Evolutionary conservation across 2,329 filamentous ascomycete genomes (phyloP), one percentile per base, ranked within the genome.

Genomic region (Cryphonectria japonica): DNA sequence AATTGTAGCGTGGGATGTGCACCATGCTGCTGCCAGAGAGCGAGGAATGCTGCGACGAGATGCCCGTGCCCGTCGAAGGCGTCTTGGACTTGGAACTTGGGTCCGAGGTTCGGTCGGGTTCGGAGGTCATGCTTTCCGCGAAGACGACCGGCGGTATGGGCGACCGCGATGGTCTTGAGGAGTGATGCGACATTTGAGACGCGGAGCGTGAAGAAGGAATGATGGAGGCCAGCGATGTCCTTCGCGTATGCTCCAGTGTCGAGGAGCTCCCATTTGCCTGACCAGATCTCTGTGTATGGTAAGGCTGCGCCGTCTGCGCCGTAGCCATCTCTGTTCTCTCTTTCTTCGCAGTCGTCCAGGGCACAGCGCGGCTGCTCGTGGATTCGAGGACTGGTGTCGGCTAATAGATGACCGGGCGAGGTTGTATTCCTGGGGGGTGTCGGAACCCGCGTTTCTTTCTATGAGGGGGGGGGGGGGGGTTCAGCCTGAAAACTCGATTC

Each of bases 221-320:
- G 76, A 91, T 89, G 59, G 89, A 91, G 37, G 89, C 88, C 64
- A 92, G 82, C n/a, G 90, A 92, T 59, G 87, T 85, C 76, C 85
- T 82, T 71, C 83, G 82, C 75, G 81, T 81, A 54, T 82, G 69
- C 76, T 74, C 74, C 59, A 74, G 63, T 66, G 74, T 71, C 72
- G 71, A 71, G 65, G 67, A 64, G 72, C 69, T 74, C 67, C 67
- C 59, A 75, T 75, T 78, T 75, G 69, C 80, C 77, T 69, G 78
- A 75, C 73, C 76, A 77, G 73, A 82, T 79, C 78, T 81, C 75
- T 84, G 82, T 72, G 81, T 79, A 72, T 83, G 78, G 75, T 82
- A 82, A 68, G 85, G 82, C 74, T 82, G 77, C 65, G 81, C 80
- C 67, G 82, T 80, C 75, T 79, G 80, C 71, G 78, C 77, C 22